phyloP scores from a whole-genome alignment of 2,329 filamentous ascomycete genomes.

The Trichoderma breve region DNA sequence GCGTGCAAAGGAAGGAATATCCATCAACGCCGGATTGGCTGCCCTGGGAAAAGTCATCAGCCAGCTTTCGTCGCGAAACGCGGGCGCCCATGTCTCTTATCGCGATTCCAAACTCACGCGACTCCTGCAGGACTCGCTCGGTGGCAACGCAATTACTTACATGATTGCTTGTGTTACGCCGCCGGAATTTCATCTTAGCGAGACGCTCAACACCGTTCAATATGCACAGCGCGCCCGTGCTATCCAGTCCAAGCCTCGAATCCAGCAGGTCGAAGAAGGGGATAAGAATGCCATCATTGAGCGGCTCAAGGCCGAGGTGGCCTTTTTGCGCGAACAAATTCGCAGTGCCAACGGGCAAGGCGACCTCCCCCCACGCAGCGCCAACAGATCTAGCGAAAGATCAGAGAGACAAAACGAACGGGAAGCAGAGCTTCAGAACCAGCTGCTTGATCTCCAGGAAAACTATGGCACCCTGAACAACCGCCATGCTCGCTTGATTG shows the following conservation, averaged over 20 bases:
- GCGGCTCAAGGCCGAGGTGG: constrained; percentile 86
- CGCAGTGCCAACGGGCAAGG: constrained; percentile 70
- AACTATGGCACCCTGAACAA: constrained; percentile 90
- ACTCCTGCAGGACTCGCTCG: constrained; percentile 91
- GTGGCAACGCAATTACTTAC: constrained; percentile 96
- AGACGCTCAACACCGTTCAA: constrained; percentile 95
- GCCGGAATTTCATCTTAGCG: constrained; percentile 93
- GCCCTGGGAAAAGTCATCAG: constrained; percentile 97
- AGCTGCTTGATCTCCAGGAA: constrained; percentile 87
- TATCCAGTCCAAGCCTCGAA: constrained; percentile 95
- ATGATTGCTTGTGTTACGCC: constrained; percentile 99
- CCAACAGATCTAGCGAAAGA: constrained; percentile 62
- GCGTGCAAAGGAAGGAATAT: constrained; percentile 91
- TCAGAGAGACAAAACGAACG: constrained; percentile 77
- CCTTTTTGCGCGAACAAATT: constrained; percentile 91
- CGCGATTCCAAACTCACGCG: constrained; percentile 96
- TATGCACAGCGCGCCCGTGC: constrained; percentile 94
- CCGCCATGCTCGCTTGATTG: constrained; percentile 91
- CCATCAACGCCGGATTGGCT: constrained; percentile 93
- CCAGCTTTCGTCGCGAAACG: constrained; percentile 85
- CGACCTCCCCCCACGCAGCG: constrained; percentile 50
- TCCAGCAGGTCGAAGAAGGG: constrained; percentile 88
- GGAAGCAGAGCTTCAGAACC: constrained; percentile 88
- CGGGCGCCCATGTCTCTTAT: constrained; percentile 91
- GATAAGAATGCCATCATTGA: constrained; percentile 96